A percentile compares a stretch with the other conserved stretches of the same genome.
Evolutionary conservation across 1,284 basidiomycete genomes (phyloP).

Genomic region (Omphalotus olearius): DNA sequence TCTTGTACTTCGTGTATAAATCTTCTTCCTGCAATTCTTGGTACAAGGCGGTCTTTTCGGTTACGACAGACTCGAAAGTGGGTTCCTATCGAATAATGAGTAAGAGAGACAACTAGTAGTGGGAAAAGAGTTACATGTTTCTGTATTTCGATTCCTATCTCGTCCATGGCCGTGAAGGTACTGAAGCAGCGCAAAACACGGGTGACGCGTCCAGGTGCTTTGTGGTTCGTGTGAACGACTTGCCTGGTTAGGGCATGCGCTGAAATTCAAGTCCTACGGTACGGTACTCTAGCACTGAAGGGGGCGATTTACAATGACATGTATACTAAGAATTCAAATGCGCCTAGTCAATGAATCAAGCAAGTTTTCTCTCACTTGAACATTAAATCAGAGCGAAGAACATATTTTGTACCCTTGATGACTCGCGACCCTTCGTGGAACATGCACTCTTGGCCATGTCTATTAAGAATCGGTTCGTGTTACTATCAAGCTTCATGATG

Average conservation of each 20-base stretch:
- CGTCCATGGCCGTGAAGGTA: conserved; percentile 53
- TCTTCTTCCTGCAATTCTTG: conserved; percentile 90
- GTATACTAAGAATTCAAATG: too few relatives aligned
- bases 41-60: conserved; percentile 83
- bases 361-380: conserved; percentile 19
- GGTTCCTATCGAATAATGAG: conserved; percentile 61
- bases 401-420: conserved; percentile 30
- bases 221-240: not conserved
- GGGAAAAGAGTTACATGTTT: conserved; percentile 54
- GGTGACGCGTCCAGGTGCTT: conserved; percentile 48
- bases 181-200: conserved; percentile 22
- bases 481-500: too few relatives aligned
- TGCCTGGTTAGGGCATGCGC: too few relatives aligned
- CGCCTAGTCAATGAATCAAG: too few relatives aligned
- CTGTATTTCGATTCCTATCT: conserved; percentile 81
- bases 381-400: conserved; percentile 11
- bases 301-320: too few relatives aligned
- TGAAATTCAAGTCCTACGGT: too few relatives aligned
- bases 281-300: too few relatives aligned
- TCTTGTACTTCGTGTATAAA: conserved; percentile 94
- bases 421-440: conserved; percentile 76
- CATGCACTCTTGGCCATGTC: conserved; percentile 75
- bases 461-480: conserved; percentile 20
- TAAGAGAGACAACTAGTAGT: not conserved
- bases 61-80: conserved; percentile 82